These are phyloP conservation scores for Podospora pseudopauciseta DNA, from an alignment of 495 filamentous ascomycete species.

Conservation along the genomic window DNA sequence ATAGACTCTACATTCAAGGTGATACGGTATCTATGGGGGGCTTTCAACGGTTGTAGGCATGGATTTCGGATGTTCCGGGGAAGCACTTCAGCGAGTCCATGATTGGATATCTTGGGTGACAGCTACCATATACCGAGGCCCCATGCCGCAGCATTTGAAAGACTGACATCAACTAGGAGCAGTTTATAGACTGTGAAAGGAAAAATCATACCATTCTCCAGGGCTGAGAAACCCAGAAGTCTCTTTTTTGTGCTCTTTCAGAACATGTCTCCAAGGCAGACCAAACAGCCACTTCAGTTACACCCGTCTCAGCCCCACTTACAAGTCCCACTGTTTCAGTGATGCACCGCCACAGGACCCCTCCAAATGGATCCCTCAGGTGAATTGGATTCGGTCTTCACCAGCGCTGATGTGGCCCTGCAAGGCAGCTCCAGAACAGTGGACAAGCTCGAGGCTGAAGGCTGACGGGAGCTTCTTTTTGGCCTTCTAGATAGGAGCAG, in stretches of 20 bases:
- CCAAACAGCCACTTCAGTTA: neutral
- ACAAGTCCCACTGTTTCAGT: neutral
- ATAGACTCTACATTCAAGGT: too few species aligned
- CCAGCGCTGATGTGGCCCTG: constrained; percentile 1
- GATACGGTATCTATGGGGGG: too few species aligned
- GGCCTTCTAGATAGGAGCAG: constrained; percentile 1
- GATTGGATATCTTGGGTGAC: neutral
- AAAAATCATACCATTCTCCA: neutral
- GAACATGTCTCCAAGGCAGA: neutral
- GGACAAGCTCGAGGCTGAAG: constrained; percentile 1
- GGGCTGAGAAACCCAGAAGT: too few species aligned
- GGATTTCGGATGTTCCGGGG: neutral
- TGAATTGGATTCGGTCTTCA: constrained; percentile 3
- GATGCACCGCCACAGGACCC: neutral
- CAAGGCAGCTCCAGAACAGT: neutral
- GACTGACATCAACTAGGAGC: neutral
- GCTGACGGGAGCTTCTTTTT: constrained; percentile 5
- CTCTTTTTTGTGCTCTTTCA: neutral
- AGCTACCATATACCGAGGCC: neutral
- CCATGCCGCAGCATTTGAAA: neutral
- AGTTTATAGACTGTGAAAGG: neutral
- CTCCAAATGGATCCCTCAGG: neutral
- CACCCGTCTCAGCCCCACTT: neutral
- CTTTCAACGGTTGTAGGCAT: neutral
- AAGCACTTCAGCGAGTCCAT: neutral